Evolutionary conservation across 805 yeast genomes (phyloP).

Genomic region (Cyberlindnera maritima): DNA sequence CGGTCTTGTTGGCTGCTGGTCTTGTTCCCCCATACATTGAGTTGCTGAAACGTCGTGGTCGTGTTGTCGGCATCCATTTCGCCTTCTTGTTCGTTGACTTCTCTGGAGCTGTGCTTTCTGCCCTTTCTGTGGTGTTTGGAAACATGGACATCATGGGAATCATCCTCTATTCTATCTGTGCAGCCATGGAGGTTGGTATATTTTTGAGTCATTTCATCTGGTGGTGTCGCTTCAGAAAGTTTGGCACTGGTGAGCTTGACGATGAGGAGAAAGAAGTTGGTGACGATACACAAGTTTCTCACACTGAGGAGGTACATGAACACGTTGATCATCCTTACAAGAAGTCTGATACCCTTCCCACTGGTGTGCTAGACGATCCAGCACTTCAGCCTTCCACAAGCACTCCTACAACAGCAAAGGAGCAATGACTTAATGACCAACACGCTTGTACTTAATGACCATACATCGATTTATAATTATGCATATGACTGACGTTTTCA

Average conservation of each 20-base stretch:
- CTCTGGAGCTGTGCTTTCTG: conserved; percentile 78
- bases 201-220: conserved; percentile 60
- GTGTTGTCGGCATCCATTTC: conserved; percentile 89
- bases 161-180: conserved; percentile 61
- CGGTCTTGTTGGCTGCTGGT: conserved; percentile 73
- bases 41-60: conserved; percentile 71
- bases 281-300: background rate
- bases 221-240: conserved; percentile 41
- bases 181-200: conserved; percentile 69
- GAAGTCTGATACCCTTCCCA: background rate
- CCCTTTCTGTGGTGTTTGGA: conserved; percentile 58
- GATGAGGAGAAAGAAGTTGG: conserved; percentile 9
- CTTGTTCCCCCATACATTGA: conserved; percentile 89
- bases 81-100: conserved; percentile 73
- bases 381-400: no score
- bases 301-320: background rate
- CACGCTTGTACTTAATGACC: no score
- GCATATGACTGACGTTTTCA: no score
- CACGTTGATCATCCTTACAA: background rate
- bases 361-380: background rate
- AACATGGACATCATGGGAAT: conserved; percentile 69
- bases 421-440: no score
- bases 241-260: conserved; percentile 15
- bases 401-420: no score
- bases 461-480: no score